Evolutionary conservation across 345 rosid species (phyloP).

Genomic region (Conringia planisiliqua): DNA sequence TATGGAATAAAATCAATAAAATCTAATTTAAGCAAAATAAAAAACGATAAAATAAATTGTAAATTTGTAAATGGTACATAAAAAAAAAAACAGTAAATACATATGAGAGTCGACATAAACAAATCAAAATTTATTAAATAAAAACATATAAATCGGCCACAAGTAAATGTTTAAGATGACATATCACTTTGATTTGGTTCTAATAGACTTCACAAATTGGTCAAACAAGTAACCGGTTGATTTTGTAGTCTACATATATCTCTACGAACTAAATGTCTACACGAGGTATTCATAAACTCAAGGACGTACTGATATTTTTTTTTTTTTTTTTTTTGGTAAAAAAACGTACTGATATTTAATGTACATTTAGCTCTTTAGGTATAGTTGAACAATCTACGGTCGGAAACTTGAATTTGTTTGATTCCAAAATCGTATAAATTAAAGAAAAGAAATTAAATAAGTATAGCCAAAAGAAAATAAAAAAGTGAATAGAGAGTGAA

Average conservation of each 20-base stretch:
- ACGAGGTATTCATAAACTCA: slow-evolving; percentile 19
- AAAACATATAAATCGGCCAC: not conserved
- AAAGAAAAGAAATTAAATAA: not conserved
- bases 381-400: slow-evolving; percentile 25
- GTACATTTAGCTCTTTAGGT: slow-evolving; percentile 16
- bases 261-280: slow-evolving; percentile 14
- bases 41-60: not conserved
- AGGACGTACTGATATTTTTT: too few relatives aligned
- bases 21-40: not conserved
- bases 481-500: slow-evolving; percentile 8
- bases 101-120: not conserved
- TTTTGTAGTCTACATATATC: not conserved
- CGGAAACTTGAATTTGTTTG: slow-evolving; percentile 30
- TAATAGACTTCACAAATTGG: not conserved
- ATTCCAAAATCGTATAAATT: slow-evolving; percentile 24
- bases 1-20: not conserved
- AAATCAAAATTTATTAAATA: not conserved
- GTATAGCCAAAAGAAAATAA: not conserved
- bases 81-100: not conserved
- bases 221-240: slow-evolving; percentile 22
- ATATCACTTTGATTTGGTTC: not conserved
- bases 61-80: not conserved
- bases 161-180: not conserved
- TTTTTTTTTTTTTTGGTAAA: too few relatives aligned
- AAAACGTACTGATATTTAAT: slow-evolving; percentile 27